Percentiles rank a stretch among this genome's conserved stretches.
These are phyloP conservation scores for Didymella glomerata DNA, from an alignment of 2,329 filamentous ascomycete genomes.

Conservation along the genomic window DNA sequence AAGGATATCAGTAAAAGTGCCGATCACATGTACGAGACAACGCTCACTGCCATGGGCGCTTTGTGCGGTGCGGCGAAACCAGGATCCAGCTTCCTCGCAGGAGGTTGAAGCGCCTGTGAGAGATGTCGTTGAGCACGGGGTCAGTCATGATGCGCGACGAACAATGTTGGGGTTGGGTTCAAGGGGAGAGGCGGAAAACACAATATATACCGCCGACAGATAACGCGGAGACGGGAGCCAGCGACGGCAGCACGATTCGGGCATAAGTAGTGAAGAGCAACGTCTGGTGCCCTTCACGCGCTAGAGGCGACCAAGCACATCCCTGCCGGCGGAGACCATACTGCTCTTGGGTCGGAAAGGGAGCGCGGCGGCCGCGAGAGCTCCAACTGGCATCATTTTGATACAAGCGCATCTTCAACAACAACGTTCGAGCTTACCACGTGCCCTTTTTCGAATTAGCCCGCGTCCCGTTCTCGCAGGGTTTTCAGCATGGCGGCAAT, in stretches of 20 bases:
- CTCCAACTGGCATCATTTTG: conserved; percentile 25
- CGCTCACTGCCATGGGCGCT: conserved; percentile 95
- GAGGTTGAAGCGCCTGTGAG: conserved; percentile 92
- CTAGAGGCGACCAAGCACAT: conserved; percentile 28
- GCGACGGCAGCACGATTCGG: conserved; percentile 29
- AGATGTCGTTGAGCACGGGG: conserved; percentile 81
- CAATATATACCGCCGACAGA: conserved; percentile 19
- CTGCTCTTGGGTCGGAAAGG: conserved; percentile 5
- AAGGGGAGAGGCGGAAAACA: conserved; percentile 12
- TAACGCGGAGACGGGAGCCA: conserved; percentile 23
- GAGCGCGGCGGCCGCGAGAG: conserved; percentile 18
- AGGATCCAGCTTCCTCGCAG: conserved; percentile 90
- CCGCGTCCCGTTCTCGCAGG: conserved; percentile 36
- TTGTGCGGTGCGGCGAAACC: conserved; percentile 94
- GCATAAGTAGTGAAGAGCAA: conserved; percentile 41
- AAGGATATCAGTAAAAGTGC: conserved; percentile 19
- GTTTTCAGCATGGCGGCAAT: conserved; percentile 54
- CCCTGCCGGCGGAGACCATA: conserved; percentile 30
- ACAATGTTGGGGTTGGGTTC: conserved; percentile 1
- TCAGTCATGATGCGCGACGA: conserved; percentile 53
- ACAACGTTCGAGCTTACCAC: conserved; percentile 33
- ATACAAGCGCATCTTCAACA: conserved; percentile 42
- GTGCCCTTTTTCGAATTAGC: conserved; percentile 36
- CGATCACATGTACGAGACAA: neutral
- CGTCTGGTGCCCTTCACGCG: conserved; percentile 31